Conservation (phyloP, 306 rosid species). For the Vigna hirtella region DNA sequence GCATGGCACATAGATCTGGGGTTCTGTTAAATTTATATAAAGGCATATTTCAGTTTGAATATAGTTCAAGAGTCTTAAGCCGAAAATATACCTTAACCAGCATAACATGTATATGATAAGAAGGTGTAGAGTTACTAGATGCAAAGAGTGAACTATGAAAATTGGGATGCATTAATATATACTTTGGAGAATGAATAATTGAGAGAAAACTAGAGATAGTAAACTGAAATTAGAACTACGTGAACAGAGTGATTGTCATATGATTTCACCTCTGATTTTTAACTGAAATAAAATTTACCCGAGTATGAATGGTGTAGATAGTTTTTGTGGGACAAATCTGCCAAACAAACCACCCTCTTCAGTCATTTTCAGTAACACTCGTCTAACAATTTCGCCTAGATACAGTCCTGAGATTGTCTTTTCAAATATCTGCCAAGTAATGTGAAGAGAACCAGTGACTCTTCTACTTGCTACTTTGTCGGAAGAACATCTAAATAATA, state of each 20-base stretch:
- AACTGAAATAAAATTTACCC: slow-evolving; percentile 50
- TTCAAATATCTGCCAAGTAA: slow-evolving; percentile 73
- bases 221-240: neutral
- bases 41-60: slow-evolving; percentile 14
- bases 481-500: slow-evolving; percentile 1
- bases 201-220: neutral
- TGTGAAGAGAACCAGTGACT: neutral
- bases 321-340: slow-evolving; percentile 59
- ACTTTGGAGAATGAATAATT: neutral
- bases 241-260: neutral
- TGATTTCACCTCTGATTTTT: slow-evolving; percentile 4
- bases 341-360: slow-evolving; percentile 71
- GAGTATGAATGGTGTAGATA: slow-evolving; percentile 69
- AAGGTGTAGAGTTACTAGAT: neutral
- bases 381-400: slow-evolving; percentile 88
- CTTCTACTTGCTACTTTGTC: neutral
- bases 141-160: neutral
- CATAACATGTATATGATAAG: neutral
- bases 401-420: slow-evolving; percentile 96
- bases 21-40: slow-evolving; percentile 59
- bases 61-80: neutral
- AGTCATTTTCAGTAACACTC: slow-evolving; percentile 74
- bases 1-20: slow-evolving; percentile 82
- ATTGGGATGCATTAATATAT: neutral
- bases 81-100: neutral